These are phyloP conservation scores for Eucalyptus marginata DNA, from an alignment of 345 rosid species.

Conservation along the genomic window DNA sequence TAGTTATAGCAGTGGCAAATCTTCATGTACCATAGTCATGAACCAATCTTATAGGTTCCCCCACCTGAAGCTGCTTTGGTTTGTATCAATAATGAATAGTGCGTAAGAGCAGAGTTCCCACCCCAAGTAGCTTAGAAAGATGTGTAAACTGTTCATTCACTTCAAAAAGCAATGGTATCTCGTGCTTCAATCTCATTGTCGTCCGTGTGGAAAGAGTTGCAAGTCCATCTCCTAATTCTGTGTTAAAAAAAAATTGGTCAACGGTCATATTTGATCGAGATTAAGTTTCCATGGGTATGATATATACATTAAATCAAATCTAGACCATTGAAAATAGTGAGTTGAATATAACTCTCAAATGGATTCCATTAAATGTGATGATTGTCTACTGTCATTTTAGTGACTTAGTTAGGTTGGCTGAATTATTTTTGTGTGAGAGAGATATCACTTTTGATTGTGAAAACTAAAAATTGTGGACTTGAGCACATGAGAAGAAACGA, in stretches of 20 bases:
- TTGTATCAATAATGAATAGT: neutral
- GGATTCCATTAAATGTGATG: neutral
- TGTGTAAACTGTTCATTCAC: neutral
- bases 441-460: neutral
- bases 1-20: neutral
- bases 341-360: neutral
- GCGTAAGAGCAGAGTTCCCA: neutral
- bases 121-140: too few relatives aligned
- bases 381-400: neutral
- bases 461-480: neutral
- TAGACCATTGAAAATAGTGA: neutral
- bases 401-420: neutral
- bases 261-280: neutral
- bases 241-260: neutral
- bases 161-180: neutral
- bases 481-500: neutral
- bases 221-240: neutral
- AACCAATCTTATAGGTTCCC: neutral
- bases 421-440: neutral
- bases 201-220: neutral
- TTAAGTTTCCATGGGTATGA: neutral
- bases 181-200: neutral
- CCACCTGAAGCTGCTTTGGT: neutral
- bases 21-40: neutral
- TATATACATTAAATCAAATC: too few relatives aligned